Conservation (phyloP, 2,329 filamentous ascomycete species). For the Colletotrichum tofieldiae region DNA sequence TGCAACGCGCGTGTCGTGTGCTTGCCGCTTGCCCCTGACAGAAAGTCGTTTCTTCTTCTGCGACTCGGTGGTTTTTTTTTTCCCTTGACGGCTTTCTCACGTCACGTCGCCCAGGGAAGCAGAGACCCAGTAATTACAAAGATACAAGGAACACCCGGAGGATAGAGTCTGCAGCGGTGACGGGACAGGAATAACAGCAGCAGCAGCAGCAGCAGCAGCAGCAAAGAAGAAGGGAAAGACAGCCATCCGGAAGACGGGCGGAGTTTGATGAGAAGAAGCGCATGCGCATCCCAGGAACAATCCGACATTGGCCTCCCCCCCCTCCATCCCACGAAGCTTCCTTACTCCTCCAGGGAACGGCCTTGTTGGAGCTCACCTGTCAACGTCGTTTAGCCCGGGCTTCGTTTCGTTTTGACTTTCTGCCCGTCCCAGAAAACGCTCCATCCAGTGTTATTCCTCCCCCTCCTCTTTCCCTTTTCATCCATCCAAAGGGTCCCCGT, state of each 20-base stretch:
- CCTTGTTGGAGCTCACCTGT: slow-evolving; percentile 18
- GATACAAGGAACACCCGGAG: background rate
- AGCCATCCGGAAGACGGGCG: background rate
- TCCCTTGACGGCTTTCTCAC: background rate
- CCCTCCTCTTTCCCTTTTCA: background rate
- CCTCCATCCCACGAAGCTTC: too few relatives aligned
- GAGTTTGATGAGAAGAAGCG: too few relatives aligned
- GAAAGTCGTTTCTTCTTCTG: slow-evolving; percentile 1
- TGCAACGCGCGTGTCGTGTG: slow-evolving; percentile 6
- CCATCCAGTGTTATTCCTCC: background rate
- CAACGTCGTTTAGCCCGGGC: slow-evolving; percentile 8
- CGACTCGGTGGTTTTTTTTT: background rate
- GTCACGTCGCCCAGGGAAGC: background rate
- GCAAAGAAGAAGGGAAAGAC: background rate
- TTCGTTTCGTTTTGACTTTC: slow-evolving; percentile 4
- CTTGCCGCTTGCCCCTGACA: background rate
- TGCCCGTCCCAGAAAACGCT: background rate
- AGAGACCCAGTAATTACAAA: background rate
- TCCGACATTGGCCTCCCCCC: too few relatives aligned
- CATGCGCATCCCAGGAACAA: too few relatives aligned
- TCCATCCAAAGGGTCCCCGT: background rate
- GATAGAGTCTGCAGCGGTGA: slow-evolving; percentile 1
- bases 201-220: background rate
- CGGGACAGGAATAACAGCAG: background rate
- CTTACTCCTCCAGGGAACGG: background rate